These are phyloP conservation scores for Crithidia fasciculata DNA, from an alignment of 208 protist genomes.

Conservation along the genomic window DNA sequence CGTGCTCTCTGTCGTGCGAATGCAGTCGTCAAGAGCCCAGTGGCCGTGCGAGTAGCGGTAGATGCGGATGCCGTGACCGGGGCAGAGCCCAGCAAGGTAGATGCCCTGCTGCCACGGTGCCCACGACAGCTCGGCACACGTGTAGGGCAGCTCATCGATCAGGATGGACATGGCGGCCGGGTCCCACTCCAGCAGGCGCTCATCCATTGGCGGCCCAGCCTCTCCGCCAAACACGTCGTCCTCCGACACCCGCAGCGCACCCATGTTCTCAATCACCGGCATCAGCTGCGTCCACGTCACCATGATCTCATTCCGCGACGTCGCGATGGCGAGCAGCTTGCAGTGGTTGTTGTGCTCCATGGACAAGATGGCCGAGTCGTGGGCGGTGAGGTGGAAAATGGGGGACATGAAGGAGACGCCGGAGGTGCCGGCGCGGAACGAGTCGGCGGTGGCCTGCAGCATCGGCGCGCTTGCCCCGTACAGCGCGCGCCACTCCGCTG, in stretches of 20 bases:
- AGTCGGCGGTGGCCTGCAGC: slow-evolving; percentile 22
- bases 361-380: slow-evolving; percentile 75
- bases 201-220: slow-evolving; percentile 32
- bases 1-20: slow-evolving; percentile 55
- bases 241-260: slow-evolving; percentile 5
- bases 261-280: slow-evolving; percentile 55
- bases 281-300: slow-evolving; percentile 74
- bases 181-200: slow-evolving; percentile 66
- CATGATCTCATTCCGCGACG: slow-evolving; percentile 76
- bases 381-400: slow-evolving; percentile 80
- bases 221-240: slow-evolving; percentile 37
- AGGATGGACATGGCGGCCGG: slow-evolving; percentile 49
- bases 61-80: slow-evolving; percentile 58
- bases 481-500: slow-evolving; percentile 33
- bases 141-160: slow-evolving; percentile 60
- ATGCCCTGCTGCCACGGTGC: slow-evolving; percentile 87
- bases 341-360: slow-evolving; percentile 90
- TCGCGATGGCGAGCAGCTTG: slow-evolving; percentile 77
- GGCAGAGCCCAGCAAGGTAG: slow-evolving; percentile 68
- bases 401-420: slow-evolving; percentile 64
- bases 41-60: slow-evolving; percentile 83
- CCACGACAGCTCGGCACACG: slow-evolving; percentile 76
- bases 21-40: slow-evolving; percentile 70
- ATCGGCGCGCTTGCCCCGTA: slow-evolving; percentile 29
- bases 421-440: slow-evolving; percentile 24